Percentiles rank a stretch among this genome's conserved stretches.
Conservation (phyloP, 2,329 filamentous ascomycete genomes). For the Penicillium decumbens region DNA sequence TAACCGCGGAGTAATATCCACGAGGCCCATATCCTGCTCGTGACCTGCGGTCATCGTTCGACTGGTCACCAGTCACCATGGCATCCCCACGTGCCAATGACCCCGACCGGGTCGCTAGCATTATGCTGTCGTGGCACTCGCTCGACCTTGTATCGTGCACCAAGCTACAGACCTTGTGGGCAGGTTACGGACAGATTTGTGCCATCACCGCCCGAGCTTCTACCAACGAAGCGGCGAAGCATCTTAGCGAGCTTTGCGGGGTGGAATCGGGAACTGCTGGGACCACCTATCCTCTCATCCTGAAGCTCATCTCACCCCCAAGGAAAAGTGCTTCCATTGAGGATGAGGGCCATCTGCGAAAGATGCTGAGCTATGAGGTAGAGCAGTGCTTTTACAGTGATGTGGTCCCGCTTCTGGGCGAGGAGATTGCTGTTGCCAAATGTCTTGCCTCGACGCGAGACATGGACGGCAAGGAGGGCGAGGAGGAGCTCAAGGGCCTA, state of each 20-base stretch:
- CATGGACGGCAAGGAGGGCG: slow-evolving; percentile 21
- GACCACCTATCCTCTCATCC: slow-evolving; percentile 41
- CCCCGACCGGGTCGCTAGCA: slow-evolving; percentile 24
- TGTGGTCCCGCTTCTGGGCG: slow-evolving; percentile 49
- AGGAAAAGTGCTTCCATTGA: slow-evolving; percentile 14
- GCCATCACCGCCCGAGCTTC: slow-evolving; percentile 46
- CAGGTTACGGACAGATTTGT: slow-evolving; percentile 53
- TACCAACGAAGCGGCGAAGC: slow-evolving; percentile 20
- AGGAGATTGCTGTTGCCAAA: slow-evolving; percentile 47
- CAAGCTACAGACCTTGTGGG: slow-evolving; percentile 45
- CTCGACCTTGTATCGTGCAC: slow-evolving; percentile 28
- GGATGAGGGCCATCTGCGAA: slow-evolving; percentile 61
- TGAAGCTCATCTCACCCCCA: slow-evolving; percentile 59
- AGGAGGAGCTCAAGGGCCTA: slow-evolving; percentile 28
- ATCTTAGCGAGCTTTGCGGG: slow-evolving; percentile 22
- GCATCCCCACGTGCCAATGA: slow-evolving; percentile 4
- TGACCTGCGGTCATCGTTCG: background rate
- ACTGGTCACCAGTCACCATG: slow-evolving; percentile 3
- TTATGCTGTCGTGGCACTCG: slow-evolving; percentile 28
- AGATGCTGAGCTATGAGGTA: slow-evolving; percentile 63
- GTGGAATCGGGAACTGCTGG: slow-evolving; percentile 14
- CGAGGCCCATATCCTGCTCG: background rate
- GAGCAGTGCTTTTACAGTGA: slow-evolving; percentile 62
- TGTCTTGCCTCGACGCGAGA: slow-evolving; percentile 47
- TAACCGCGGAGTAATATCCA: background rate